Evolutionary conservation across 352 stramenopile species (phyloP), one percentile per base, ranked within the genome.

Genomic region (Pythium folliculosum): DNA sequence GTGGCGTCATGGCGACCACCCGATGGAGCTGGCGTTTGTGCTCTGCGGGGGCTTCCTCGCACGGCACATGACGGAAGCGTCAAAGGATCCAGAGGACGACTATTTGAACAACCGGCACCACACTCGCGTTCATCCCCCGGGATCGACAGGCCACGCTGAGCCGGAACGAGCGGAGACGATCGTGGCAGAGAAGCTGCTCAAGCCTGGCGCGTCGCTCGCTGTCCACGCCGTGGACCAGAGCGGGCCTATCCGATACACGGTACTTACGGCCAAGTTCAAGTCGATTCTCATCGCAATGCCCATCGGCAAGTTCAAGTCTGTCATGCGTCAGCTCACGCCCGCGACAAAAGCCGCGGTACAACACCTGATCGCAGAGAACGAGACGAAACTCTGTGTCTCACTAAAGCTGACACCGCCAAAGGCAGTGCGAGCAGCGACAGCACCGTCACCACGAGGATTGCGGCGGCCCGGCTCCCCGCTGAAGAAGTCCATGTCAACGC

Each of bases 231-330:
- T 86, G 45, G 56, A 84, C 22, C 77, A 69, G 23, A 75, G 63
- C 5, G 61, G 49, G 4, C 49, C 60, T 0, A 61, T 85, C 38
- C 72, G 66, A 5, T 86, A 89, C 47, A 63, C 66, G 3, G 51
- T 86, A 4, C 58, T 80, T 12, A 80, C 78, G 0, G 68, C 73
- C 27, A 77, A 76, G 19, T 86, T 89, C 62, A 89, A 89, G 50
- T 86, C 80, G 25, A 86, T 89, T 38, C 64, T 77, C 19, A 55
- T 89, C n/a, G 70, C 78, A 17, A 52, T 89, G 44, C 72, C 80
- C 3, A 70, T 71, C n/a, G 76, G 79, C 30, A 79, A 82, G 55
- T 80, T 78, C 55, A 79, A 82, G 22, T 86, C 80, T 12, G 73
- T 89, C 22, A 67, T 81, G 70, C 61, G 70, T 12, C 80, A 89